Evolutionary conservation across 2,329 filamentous ascomycete genomes (phyloP).

Genomic region (Fusarium subglutinans): DNA sequence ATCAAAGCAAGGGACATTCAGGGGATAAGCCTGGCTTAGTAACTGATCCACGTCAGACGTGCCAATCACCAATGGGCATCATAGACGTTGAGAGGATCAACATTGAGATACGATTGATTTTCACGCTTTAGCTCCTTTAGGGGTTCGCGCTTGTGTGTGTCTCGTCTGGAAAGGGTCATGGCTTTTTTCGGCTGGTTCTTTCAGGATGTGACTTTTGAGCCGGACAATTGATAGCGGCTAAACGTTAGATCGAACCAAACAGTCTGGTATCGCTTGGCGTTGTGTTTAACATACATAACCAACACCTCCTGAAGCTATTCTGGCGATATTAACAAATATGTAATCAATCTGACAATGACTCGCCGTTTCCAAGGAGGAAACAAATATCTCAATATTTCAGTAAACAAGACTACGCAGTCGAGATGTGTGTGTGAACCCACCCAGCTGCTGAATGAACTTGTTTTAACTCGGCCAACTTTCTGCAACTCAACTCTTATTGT

Average conservation of each 20-base stretch:
- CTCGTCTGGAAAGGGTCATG: conserved; percentile 30
- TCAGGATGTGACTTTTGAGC: conserved; percentile 1
- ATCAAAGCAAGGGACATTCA: conserved; percentile 33
- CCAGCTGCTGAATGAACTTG: conserved; percentile 15
- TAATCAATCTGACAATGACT: neutral
- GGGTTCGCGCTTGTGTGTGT: conserved; percentile 24
- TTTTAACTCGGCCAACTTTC: conserved; percentile 27
- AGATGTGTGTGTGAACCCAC: conserved; percentile 6
- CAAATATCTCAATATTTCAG: neutral
- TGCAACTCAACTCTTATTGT: conserved; percentile 17
- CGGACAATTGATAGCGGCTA: conserved; percentile 13
- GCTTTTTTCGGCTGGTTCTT: conserved; percentile 24
- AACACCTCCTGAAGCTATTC: conserved; percentile 1
- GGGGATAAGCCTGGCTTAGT: conserved; percentile 20
- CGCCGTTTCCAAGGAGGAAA: neutral
- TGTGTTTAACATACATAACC: neutral
- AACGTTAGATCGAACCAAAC: neutral
- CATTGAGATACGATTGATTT: conserved; percentile 39
- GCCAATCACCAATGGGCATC: conserved; percentile 23
- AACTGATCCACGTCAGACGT: conserved; percentile 17
- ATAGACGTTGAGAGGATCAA: conserved; percentile 28
- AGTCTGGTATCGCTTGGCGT: conserved; percentile 12
- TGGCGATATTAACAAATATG: neutral
- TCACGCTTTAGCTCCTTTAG: conserved; percentile 33
- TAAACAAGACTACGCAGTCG: conserved; percentile 1